Conservation (phyloP, 176 grass and related monocot genomes). For the Thinopyrum elongatum region DNA sequence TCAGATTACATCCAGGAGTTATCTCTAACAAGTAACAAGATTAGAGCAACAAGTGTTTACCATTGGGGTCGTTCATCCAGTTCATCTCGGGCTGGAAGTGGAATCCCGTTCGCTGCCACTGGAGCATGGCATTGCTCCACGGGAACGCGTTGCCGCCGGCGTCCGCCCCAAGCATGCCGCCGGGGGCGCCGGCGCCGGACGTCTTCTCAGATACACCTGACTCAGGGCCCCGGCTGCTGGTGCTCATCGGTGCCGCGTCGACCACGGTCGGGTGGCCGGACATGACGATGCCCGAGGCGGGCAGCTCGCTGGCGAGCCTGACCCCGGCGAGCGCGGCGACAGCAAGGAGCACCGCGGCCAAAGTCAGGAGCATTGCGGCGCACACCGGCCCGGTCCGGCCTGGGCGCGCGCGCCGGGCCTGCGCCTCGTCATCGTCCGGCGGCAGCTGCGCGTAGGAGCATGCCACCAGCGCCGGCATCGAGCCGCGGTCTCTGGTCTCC, state of each 20-base stretch:
- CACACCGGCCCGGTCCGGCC: background rate
- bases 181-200: background rate
- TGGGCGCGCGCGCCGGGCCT: no score
- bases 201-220: conserved; percentile 87
- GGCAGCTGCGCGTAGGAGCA: conserved; percentile 39
- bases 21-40: no score
- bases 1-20: no score
- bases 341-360: conserved; percentile 26
- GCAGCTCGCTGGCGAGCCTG: background rate
- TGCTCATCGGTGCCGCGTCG: fast-evolving
- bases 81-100: conserved; percentile 95
- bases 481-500: conserved; percentile 12
- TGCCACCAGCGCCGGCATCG: background rate
- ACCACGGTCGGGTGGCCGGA: background rate
- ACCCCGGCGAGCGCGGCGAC: conserved; percentile 10
- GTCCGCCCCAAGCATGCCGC: background rate
- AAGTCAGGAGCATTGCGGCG: background rate
- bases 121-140: conserved; percentile 88
- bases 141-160: conserved; percentile 37
- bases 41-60: no score
- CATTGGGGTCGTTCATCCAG: conserved; percentile 87
- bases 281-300: background rate
- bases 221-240: conserved; percentile 32
- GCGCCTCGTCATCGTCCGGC: conserved; percentile 6
- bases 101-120: conserved; percentile 87